Evolutionary conservation across 2,329 filamentous ascomycete genomes (phyloP), one percentile per base, ranked within the genome.

Genomic region (Shiraia sp.): DNA sequence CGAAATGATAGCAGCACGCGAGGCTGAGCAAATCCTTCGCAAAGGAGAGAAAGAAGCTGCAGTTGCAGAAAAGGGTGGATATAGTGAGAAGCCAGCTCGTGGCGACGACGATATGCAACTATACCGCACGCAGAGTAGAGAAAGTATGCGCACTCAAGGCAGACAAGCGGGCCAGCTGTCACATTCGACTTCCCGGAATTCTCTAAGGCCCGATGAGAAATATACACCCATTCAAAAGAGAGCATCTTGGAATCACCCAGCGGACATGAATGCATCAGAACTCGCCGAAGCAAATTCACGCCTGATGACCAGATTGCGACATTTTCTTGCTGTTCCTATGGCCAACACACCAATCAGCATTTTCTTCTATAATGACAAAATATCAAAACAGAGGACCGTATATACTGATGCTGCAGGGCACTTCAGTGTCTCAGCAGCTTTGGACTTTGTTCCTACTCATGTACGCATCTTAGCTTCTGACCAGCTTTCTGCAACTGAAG

Each of bases 391-490:
- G 19, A 81, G 87, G 37, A 96, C 88, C 1, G 82, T 96, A 3
- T 79, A 81, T 49, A 99, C 95, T 0, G 87, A 96, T 60, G 87
- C 93, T 23, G 83, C 88, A 0, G 93, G 93, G 0, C 93, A 99
- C 68, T 99, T 99, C 59, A 80, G 76, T 28, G 75, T 91, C 22
- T 81, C 90, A 10, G 90, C 88, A 6, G 81, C 89, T 0, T 75
- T 99, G 24, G 87, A 93, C 19, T 99, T 99, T 63, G 75, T 96
- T 2, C 95, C 93, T 0, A 96, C 90, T 0, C 85, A 96, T 65
- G 84, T 96, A 16, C 81, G 90, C 30, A 87, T 99, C 1, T 73
- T 99, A 13, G 92, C 90, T 5, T 91, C 87, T 10, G 90, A 96
- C 61, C 80, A 85, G 43, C 76, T 99, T 3, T 95, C 91, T 12